These are phyloP conservation scores for Elsinoe arachidis DNA, from an alignment of 2,329 filamentous ascomycete species.

Conservation along the genomic window DNA sequence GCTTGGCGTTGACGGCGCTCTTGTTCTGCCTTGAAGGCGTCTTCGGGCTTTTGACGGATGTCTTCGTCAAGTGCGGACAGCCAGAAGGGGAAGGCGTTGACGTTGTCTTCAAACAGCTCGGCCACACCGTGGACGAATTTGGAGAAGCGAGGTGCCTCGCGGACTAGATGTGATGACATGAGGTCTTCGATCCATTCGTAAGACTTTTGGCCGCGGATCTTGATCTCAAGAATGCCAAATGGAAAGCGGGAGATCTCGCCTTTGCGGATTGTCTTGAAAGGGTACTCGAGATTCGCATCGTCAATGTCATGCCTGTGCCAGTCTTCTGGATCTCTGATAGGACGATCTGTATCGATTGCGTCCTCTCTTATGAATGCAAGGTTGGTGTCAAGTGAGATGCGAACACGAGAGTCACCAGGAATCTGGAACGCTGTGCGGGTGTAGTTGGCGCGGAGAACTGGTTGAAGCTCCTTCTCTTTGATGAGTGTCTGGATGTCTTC, in stretches of 20 bases:
- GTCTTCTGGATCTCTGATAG: slow-evolving; percentile 75
- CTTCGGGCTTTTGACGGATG: slow-evolving; percentile 85
- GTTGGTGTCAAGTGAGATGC: slow-evolving; percentile 87
- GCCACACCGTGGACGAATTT: slow-evolving; percentile 95
- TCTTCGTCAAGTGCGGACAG: slow-evolving; percentile 83
- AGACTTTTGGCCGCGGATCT: slow-evolving; percentile 61
- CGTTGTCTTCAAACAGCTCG: slow-evolving; percentile 82
- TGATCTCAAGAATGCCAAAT: slow-evolving; percentile 86
- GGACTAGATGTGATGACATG: slow-evolving; percentile 86
- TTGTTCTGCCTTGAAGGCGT: slow-evolving; percentile 85
- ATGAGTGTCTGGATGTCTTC: slow-evolving; percentile 73
- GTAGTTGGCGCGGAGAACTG: slow-evolving; percentile 85
- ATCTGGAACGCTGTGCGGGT: slow-evolving; percentile 94
- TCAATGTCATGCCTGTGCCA: slow-evolving; percentile 95
- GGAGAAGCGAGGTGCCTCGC: slow-evolving; percentile 81
- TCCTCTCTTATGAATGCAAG: slow-evolving; percentile 75
- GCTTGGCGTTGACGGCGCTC: slow-evolving; percentile 70
- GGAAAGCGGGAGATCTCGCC: slow-evolving; percentile 88
- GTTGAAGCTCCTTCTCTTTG: slow-evolving; percentile 66
- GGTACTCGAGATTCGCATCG: slow-evolving; percentile 69
- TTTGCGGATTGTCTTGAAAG: slow-evolving; percentile 78
- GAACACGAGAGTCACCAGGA: slow-evolving; percentile 78
- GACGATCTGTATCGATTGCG: slow-evolving; percentile 68
- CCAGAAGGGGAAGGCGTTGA: slow-evolving; percentile 96
- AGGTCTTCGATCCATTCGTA: slow-evolving; percentile 85